Percentiles rank a stretch among this genome's conserved stretches.
Conservation (phyloP, 768 basidiomycete species). For the Lactarius tabidus region DNA sequence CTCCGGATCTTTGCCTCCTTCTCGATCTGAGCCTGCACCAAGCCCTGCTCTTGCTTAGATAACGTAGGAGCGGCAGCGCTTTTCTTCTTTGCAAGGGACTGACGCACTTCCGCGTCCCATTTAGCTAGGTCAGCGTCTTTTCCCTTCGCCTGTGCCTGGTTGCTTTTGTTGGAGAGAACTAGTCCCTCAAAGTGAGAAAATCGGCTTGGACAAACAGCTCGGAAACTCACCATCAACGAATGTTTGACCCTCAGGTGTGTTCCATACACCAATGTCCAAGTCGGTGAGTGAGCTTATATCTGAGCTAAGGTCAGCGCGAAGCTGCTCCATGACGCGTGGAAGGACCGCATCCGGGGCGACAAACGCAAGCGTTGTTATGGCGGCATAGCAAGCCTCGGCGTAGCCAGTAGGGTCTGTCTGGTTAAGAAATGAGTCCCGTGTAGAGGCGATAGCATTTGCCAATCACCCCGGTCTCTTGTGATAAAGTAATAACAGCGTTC, state of each 20-base stretch:
- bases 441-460: constrained; percentile 34
- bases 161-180: constrained; percentile 63
- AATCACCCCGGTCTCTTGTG: constrained; percentile 15
- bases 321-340: constrained; percentile 63
- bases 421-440: constrained; percentile 1
- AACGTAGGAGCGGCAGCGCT: constrained; percentile 45
- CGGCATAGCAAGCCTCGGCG: constrained; percentile 63
- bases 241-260: constrained; percentile 73
- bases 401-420: constrained; percentile 11
- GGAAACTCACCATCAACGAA: constrained; percentile 66
- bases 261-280: constrained; percentile 79
- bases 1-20: constrained; percentile 71
- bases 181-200: not conserved
- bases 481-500: constrained; percentile 10
- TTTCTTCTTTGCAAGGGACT: constrained; percentile 80
- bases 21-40: constrained; percentile 78
- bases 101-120: constrained; percentile 94
- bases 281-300: constrained; percentile 58
- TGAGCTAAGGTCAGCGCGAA: constrained; percentile 62
- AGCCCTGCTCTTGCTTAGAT: constrained; percentile 80
- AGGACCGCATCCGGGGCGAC: constrained; percentile 68
- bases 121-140: constrained; percentile 87
- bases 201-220: not conserved
- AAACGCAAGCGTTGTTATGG: constrained; percentile 74
- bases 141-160: constrained; percentile 58